These are phyloP conservation scores for Fistulifera pelliculosa DNA, from an alignment of 108 stramenopile genomes.

Conservation along the genomic window DNA sequence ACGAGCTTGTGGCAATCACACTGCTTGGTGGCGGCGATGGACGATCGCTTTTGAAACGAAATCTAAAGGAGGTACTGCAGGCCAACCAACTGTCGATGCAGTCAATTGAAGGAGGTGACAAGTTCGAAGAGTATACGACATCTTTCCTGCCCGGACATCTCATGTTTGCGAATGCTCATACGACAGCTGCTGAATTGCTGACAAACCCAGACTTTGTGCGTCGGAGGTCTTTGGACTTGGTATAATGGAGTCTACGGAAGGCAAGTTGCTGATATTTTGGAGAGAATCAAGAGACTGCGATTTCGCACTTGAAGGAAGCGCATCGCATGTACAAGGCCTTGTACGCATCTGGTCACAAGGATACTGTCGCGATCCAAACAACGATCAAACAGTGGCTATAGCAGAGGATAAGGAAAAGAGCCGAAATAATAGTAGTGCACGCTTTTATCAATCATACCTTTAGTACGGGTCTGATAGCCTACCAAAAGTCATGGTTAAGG, in stretches of 20 bases:
- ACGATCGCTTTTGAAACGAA: conserved; percentile 12
- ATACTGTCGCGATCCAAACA: conserved; percentile 71
- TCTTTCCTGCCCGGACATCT: conserved; percentile 68
- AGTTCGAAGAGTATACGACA: conserved; percentile 72
- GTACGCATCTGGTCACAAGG: conserved; percentile 73
- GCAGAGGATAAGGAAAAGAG: no score
- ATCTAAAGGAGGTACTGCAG: conserved; percentile 28
- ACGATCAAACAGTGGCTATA: conserved; percentile 78
- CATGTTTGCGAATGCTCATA: conserved; percentile 44
- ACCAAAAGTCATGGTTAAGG: no score
- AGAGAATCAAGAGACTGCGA: conserved; percentile 65
- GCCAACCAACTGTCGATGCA: conserved; percentile 28
- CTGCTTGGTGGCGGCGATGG: conserved; percentile 35
- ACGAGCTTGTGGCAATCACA: conserved; percentile 31
- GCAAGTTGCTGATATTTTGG: conserved; percentile 73
- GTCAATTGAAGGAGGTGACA: conserved; percentile 39
- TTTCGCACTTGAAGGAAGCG: conserved; percentile 69
- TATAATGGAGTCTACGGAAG: conserved; percentile 64
- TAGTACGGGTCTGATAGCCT: no score
- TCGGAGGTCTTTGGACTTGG: conserved; percentile 62
- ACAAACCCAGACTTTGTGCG: conserved; percentile 53
- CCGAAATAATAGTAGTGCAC: no score
- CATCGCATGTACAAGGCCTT: conserved; percentile 80
- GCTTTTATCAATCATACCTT: no score
- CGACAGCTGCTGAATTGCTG: conserved; percentile 52